phyloP scores from a whole-genome alignment of 441 rosid species.

The Bocquillonia castaneifolia region DNA sequence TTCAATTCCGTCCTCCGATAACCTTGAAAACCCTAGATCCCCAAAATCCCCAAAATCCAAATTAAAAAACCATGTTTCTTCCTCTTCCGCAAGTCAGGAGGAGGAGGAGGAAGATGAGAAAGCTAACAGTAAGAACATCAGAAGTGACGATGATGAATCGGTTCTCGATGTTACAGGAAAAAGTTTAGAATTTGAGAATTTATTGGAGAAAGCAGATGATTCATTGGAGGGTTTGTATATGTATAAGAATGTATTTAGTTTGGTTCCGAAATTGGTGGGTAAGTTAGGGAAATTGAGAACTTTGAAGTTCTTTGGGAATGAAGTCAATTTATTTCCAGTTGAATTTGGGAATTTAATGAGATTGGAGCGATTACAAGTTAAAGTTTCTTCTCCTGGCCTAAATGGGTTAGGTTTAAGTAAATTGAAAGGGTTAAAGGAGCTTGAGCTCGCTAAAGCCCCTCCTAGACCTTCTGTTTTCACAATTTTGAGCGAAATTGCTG shows the following conservation, averaged over 20 bases:
- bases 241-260: conserved; percentile 65
- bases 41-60: conserved; percentile 21
- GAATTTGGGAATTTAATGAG: conserved; percentile 63
- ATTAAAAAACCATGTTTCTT: not conserved
- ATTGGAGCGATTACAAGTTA: conserved; percentile 80
- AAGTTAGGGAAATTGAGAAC: conserved; percentile 45
- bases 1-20: conserved; percentile 20
- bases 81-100: conserved; percentile 1
- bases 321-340: conserved; percentile 60
- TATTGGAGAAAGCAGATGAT: conserved; percentile 36
- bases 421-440: conserved; percentile 73
- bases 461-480: conserved; percentile 70
- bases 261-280: conserved; percentile 72
- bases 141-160: conserved; percentile 40
- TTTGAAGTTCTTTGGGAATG: conserved; percentile 78
- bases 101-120: conserved; percentile 12
- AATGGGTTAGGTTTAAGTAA: conserved; percentile 58
- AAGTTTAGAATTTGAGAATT: conserved; percentile 58
- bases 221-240: conserved; percentile 55
- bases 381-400: conserved; percentile 57
- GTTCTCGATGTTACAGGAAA: conserved; percentile 70
- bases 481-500: conserved; percentile 74
- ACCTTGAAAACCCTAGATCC: conserved; percentile 27
- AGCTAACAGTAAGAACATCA: not conserved
- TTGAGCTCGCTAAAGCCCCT: conserved; percentile 68